Percentiles rank a stretch among this genome's conserved stretches.
phyloP scores from a whole-genome alignment of 768 basidiomycete genomes.

The Cystofilobasidium macerans region DNA sequence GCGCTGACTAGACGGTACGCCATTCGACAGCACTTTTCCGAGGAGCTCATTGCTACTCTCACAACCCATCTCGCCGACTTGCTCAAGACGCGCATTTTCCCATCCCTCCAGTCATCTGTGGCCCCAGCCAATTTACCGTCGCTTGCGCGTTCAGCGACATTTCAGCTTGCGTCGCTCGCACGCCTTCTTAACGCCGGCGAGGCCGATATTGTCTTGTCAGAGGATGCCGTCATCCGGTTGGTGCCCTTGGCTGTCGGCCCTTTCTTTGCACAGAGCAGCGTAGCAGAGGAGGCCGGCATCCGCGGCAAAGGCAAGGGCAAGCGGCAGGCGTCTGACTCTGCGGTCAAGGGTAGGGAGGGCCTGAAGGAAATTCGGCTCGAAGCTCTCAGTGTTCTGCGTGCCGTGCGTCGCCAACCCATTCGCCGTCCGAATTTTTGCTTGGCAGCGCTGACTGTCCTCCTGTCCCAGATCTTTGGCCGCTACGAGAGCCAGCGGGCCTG shows the following conservation, averaged over 20 bases:
- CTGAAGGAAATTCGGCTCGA: slow-evolving; percentile 20
- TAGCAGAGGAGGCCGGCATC: slow-evolving; percentile 19
- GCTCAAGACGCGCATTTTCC: slow-evolving; percentile 25
- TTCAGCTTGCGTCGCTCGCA: slow-evolving; percentile 63
- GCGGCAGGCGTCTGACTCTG: slow-evolving; percentile 39
- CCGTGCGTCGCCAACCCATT: slow-evolving; percentile 1
- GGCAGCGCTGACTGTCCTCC: background rate
- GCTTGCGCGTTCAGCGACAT: slow-evolving; percentile 59
- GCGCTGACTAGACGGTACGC: slow-evolving; percentile 49
- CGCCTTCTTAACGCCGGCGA: slow-evolving; percentile 51
- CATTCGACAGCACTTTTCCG: slow-evolving; percentile 66
- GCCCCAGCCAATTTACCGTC: slow-evolving; percentile 28
- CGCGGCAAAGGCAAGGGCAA: slow-evolving; percentile 44
- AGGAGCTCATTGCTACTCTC: slow-evolving; percentile 71
- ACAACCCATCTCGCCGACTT: slow-evolving; percentile 64
- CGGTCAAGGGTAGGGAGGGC: slow-evolving; percentile 9
- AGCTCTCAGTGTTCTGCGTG: slow-evolving; percentile 12
- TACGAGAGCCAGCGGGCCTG: slow-evolving; percentile 83
- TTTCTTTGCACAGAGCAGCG: slow-evolving; percentile 73
- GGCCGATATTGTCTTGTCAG: slow-evolving; percentile 65
- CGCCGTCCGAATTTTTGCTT: background rate
- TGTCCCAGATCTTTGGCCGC: slow-evolving; percentile 69
- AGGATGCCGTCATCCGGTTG: slow-evolving; percentile 78
- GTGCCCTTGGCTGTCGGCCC: slow-evolving; percentile 91
- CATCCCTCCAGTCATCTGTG: slow-evolving; percentile 33